phyloP scores from a whole-genome alignment of 2,329 filamentous ascomycete genomes.

The Biscogniauxia marginata region DNA sequence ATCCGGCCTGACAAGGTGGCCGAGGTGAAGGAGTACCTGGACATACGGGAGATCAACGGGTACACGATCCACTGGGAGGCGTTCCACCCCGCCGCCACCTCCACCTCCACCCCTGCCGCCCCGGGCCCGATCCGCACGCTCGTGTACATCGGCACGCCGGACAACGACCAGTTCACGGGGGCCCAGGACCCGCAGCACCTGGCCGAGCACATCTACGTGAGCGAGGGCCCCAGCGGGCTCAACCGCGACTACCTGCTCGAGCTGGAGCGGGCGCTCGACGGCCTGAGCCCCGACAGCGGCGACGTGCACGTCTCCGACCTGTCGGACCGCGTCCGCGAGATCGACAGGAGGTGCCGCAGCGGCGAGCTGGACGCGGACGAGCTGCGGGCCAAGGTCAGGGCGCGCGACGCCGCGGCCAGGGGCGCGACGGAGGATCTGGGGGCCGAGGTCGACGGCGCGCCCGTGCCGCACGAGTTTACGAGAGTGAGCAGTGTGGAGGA shows the following conservation, averaged over 20 bases:
- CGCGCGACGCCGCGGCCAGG: neutral
- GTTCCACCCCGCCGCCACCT: conserved; percentile 61
- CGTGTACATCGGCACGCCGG: conserved; percentile 92
- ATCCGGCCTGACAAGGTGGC: conserved; percentile 70
- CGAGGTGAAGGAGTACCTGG: conserved; percentile 85
- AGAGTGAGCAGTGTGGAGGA: conserved; percentile 52
- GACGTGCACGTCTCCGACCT: conserved; percentile 86
- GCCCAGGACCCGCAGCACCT: conserved; percentile 75
- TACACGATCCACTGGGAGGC: conserved; percentile 91
- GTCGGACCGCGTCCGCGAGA: conserved; percentile 65
- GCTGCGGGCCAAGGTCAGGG: neutral
- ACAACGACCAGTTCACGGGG: conserved; percentile 89
- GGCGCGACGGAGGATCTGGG: neutral
- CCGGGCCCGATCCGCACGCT: conserved; percentile 53
- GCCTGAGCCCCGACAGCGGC: conserved; percentile 65
- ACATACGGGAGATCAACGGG: conserved; percentile 96
- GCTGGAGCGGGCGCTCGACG: conserved; percentile 72
- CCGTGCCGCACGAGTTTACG: conserved; percentile 37
- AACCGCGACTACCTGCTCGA: conserved; percentile 88
- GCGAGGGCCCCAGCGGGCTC: conserved; percentile 78
- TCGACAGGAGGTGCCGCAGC: conserved; percentile 41
- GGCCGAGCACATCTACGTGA: conserved; percentile 76
- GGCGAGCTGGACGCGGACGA: conserved; percentile 8
- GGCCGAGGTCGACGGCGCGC: conserved; percentile 3
- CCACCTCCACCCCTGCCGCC: conserved; percentile 11